Evolutionary conservation across 2,329 filamentous ascomycete genomes (phyloP), one percentile per base, ranked within the genome.

Genomic region (Metarhizium brunneum): DNA sequence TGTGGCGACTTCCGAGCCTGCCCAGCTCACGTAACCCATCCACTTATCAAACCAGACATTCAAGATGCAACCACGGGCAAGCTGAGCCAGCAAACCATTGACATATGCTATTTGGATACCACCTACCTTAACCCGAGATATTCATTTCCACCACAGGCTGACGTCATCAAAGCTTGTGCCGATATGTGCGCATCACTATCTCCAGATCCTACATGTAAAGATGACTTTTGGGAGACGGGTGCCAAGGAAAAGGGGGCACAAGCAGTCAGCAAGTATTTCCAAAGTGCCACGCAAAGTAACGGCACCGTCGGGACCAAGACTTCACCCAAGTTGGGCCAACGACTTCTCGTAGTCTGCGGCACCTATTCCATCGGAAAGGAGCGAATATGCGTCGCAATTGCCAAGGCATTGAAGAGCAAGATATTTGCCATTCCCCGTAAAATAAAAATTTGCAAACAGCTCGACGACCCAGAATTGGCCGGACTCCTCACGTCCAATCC

Each of bases 311-410:
- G 58, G 1, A 60, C 59, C 32, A 57, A 60, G 7, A 59, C 65
- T 11, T 47, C 47, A 20, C 11, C 52, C 13, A 60, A 60, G 11
- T 60, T 63, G 60, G 60, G 65, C 60, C 63, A 88, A 50, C 85
- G 90, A 4, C 79, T 99, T 2, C 80, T 99, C 0, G 89, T 99
- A 5, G 83, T 99, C 6, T 95, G 96, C 58, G 94, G 94, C 48
- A 99, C 94, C 0, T 99, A 99, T 72, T 95, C 88, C 63, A 99
- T 99, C 64, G 94, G 94, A 66, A 99, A 99, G 72, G 94, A 99
- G 70, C 87, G 92, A 45, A 92, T 99, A 61, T 97, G 92, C 68
- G 78, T 96, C 36, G 92, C 90, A 47, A 95, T 99, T 60, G 94
- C 94, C 4, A 83, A 86, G 63, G 92, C 92, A 0, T 77, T 99